A percentile compares a stretch with the other conserved stretches of the same genome.
Evolutionary conservation across 352 stramenopile genomes (phyloP).

Genomic region (Thalassiosira delicatula): DNA sequence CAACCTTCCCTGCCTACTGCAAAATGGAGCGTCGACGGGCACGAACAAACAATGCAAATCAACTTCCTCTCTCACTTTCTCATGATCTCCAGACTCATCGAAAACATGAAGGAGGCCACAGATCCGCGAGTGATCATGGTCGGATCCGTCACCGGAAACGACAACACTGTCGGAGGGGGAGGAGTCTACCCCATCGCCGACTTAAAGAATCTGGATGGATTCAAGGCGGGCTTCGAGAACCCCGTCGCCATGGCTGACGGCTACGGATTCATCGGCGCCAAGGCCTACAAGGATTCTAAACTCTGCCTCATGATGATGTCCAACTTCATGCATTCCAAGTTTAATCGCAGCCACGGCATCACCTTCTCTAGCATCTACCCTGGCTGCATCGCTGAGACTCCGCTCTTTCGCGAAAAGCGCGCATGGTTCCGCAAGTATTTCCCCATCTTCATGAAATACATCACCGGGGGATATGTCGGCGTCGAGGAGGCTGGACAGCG

Average conservation of each 20-base stretch:
- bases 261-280: constrained; percentile 86
- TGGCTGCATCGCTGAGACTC: constrained; percentile 86
- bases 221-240: constrained; percentile 83
- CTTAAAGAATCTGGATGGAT: constrained; percentile 85
- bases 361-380: constrained; percentile 86
- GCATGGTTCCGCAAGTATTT: constrained; percentile 87
- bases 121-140: constrained; percentile 84
- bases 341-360: constrained; percentile 78
- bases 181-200: constrained; percentile 87
- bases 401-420: constrained; percentile 85
- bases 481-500: constrained; percentile 86
- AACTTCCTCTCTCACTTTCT: constrained; percentile 89
- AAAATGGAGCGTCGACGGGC: constrained; percentile 86
- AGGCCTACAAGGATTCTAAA: constrained; percentile 88
- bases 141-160: constrained; percentile 85
- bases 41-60: constrained; percentile 88
- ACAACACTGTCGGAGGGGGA: constrained; percentile 86
- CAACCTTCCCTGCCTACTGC: constrained; percentile 84
- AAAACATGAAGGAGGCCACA: constrained; percentile 73
- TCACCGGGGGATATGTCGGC: constrained; percentile 85
- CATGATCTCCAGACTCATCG: constrained; percentile 80
- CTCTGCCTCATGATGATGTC: constrained; percentile 86
- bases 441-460: constrained; percentile 88
- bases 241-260: constrained; percentile 86
- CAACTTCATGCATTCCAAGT: constrained; percentile 86